Evolutionary conservation across 2,329 filamentous ascomycete species (phyloP).

Genomic region (Lasiodiplodia sp.): DNA sequence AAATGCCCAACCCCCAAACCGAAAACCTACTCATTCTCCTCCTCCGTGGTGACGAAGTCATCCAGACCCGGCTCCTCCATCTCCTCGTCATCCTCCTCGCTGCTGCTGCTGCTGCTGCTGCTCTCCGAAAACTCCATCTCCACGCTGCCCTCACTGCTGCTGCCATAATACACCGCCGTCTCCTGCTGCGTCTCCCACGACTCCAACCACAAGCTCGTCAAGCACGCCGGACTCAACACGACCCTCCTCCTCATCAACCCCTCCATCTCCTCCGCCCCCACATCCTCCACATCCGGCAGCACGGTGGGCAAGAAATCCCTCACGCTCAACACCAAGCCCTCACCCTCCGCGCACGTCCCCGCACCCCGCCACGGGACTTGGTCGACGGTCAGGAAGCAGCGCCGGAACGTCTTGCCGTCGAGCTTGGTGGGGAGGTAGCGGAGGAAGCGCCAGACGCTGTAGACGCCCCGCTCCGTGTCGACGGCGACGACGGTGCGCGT

Average conservation of each 20-base stretch:
- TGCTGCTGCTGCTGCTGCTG: too few species aligned
- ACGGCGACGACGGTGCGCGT: not conserved
- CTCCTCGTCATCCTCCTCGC: not conserved
- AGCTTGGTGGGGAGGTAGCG: not conserved
- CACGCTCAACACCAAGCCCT: not conserved
- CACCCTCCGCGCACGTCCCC: accelerated
- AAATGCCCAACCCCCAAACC: not conserved
- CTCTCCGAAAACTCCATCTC: not conserved
- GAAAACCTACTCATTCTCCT: not conserved
- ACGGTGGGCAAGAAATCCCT: not conserved
- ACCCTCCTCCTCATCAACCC: not conserved
- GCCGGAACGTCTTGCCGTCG: not conserved
- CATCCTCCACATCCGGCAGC: not conserved
- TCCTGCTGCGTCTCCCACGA: not conserved
- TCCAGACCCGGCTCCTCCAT: not conserved
- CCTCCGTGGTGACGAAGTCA: not conserved
- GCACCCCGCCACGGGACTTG: not conserved
- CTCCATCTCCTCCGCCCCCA: not conserved
- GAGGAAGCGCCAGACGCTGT: constrained; percentile 3
- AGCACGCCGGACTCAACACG: not conserved
- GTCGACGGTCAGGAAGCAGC: not conserved
- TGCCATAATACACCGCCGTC: too few species aligned
- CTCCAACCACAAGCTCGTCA: not conserved
- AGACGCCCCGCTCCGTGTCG: not conserved
- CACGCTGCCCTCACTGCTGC: not conserved